Base-by-base conservation (phyloP, 2,329 filamentous ascomycete species). In the Cercospora sesami region DNA sequence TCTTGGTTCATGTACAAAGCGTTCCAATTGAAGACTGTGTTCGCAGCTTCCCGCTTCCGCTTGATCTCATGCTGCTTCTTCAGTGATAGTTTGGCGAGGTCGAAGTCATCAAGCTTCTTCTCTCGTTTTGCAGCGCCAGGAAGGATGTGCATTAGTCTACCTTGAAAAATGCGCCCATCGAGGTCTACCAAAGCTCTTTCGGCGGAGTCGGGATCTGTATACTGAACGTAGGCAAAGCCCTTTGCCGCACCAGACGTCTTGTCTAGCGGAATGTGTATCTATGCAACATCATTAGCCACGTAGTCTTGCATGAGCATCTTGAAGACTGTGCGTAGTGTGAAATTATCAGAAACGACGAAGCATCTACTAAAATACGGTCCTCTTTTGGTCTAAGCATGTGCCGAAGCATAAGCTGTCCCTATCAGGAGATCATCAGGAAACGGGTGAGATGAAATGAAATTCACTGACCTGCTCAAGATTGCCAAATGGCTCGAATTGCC, bases 301-400 rank as follows among this genome's bases (percentile, higher is more conserved):
- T 12, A 23, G 16, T 36, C 10, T 30, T 33, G 23, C 48, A 42
- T 12, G 36, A 30, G 30, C 23, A 26, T 5, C 23, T 63, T 39
- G 39, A 45, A 45, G 8, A n/a, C 30, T 33, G 42, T 61, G 63
- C 31, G 18, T 18, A 12, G 72, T 75, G 75, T 78, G n/a, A 31
- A n/a, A 59, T 48, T 64, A 60, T 77, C 76, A 77, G 93, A 89
- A 87, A 84, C 82, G 90, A 93, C 89, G 62, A 94, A 91, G 92
- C 92, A 97, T 98, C 94, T 99, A 99, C 95, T 97, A 99, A 97
- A 96, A 97, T 95, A 91, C 87, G 92, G 90, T 93, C 90, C 90
- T 64, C 90, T 89, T 71, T 88, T 83, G 93, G 85, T 78, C 75
- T 88, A 91, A 94, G 96, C 94, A 98, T 85, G 85, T 93, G 91